Evolutionary conservation across 495 filamentous ascomycete genomes (phyloP).

Genomic region (Podospora pseudocomata): DNA sequence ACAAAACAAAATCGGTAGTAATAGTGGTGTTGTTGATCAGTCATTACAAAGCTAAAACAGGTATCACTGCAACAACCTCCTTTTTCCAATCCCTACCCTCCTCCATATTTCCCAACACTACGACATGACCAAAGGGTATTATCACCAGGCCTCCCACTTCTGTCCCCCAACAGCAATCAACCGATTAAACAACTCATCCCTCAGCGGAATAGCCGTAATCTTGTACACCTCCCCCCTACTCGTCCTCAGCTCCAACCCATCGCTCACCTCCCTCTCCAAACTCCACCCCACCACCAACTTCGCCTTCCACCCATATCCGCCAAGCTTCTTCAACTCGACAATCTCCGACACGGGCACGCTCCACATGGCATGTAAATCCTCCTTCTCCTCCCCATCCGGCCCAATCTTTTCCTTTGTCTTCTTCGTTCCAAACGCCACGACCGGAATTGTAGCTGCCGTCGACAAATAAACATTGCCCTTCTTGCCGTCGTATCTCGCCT

Average conservation of each 20-base stretch:
- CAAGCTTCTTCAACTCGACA: conserved; percentile 71
- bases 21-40: too few species aligned
- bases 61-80: too few species aligned
- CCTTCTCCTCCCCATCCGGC: conserved; percentile 38
- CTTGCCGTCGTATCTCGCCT: conserved; percentile 64
- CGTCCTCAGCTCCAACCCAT: conserved; percentile 69
- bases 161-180: conserved; percentile 77
- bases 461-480: conserved; percentile 70
- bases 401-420: conserved; percentile 41
- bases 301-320: conserved; percentile 84
- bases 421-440: conserved; percentile 54
- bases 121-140: too few species aligned
- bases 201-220: conserved; percentile 67
- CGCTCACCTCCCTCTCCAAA: conserved; percentile 68
- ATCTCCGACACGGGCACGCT: conserved; percentile 51
- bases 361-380: conserved; percentile 54
- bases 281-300: conserved; percentile 84
- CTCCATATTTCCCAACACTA: too few species aligned
- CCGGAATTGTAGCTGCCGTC: conserved; percentile 56
- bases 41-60: too few species aligned
- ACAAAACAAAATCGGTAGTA: too few species aligned
- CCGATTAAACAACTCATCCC: conserved; percentile 85
- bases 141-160: conserved; percentile 79
- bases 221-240: conserved; percentile 51
- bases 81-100: too few species aligned